phyloP scores from a whole-genome alignment of 805 yeast species.

The Hemisphaericaspora nanyangensis region DNA sequence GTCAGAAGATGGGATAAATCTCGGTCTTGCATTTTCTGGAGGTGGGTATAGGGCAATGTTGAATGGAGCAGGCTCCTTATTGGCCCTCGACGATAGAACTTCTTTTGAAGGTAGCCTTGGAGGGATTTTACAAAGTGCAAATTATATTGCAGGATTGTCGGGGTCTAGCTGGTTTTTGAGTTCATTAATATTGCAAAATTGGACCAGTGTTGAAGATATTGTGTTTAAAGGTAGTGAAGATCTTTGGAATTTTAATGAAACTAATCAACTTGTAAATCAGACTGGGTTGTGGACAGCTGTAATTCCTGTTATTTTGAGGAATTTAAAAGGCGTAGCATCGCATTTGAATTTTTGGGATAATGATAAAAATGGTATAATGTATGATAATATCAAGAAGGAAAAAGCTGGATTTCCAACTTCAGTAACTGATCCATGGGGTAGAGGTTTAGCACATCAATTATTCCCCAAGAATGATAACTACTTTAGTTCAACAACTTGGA shows the following conservation, averaged over 20 bases:
- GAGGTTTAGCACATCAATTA: conserved; percentile 58
- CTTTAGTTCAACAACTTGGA: conserved; percentile 26
- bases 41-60: conserved; percentile 93
- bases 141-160: conserved; percentile 74
- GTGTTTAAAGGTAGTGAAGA: conserved; percentile 28
- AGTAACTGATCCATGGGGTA: conserved; percentile 77
- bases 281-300: conserved; percentile 13
- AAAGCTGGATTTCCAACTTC: conserved; percentile 66
- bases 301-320: conserved; percentile 17
- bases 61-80: conserved; percentile 77
- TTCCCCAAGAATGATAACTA: conserved; percentile 25
- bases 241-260: conserved; percentile 32
- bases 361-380: conserved; percentile 41
- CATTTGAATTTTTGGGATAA: conserved; percentile 24
- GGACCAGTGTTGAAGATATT: conserved; percentile 65
- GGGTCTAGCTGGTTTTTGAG: conserved; percentile 66
- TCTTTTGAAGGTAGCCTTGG: conserved; percentile 61
- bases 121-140: conserved; percentile 67
- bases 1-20: conserved; percentile 23
- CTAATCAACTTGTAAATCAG: conserved; percentile 26
- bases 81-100: conserved; percentile 77
- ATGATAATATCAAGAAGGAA: conserved; percentile 41
- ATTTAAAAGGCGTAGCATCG: conserved; percentile 22
- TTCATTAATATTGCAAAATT: conserved; percentile 63
- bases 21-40: conserved; percentile 35